Percentiles rank a stretch among this genome's conserved stretches.
phyloP scores from a whole-genome alignment of 177 flowering plant species.

The Vitis hybrid region DNA sequence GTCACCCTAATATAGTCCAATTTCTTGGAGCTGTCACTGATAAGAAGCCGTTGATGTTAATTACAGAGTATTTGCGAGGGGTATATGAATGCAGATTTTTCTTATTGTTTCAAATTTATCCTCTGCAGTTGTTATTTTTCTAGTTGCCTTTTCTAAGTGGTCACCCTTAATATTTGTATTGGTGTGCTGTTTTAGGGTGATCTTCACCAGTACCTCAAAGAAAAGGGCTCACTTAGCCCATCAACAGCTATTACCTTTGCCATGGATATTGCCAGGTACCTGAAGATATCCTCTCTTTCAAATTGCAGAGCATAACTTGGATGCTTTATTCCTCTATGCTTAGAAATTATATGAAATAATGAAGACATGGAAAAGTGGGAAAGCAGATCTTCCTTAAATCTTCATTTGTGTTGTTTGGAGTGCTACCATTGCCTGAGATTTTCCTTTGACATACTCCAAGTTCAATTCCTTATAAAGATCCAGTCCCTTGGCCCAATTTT shows the following conservation, averaged over 20 bases:
- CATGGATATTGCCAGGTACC: constrained; percentile 91
- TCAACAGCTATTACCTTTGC: constrained; percentile 86
- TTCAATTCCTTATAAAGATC: no score
- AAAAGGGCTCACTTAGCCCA: constrained; percentile 81
- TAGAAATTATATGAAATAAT: no score
- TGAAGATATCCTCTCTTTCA: neutral
- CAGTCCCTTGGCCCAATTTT: no score
- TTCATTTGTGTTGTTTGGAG: no score
- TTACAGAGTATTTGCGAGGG: constrained; percentile 96
- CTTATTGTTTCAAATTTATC: constrained; percentile 1
- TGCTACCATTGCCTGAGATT: no score
- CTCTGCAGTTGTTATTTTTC: neutral
- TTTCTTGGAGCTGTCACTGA: constrained; percentile 99
- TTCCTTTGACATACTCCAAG: no score
- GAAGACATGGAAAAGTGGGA: no score
- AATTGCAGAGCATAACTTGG: no score
- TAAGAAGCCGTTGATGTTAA: constrained; percentile 93
- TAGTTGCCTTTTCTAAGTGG: neutral
- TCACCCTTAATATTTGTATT: neutral
- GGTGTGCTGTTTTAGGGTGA: constrained; percentile 65
- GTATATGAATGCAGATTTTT: constrained; percentile 33
- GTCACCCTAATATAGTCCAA: constrained; percentile 97
- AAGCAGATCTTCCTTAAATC: no score
- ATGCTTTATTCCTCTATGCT: no score
- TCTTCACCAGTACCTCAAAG: constrained; percentile 94